Conservation (phyloP, 1,139 yeast species). For the Kurtzmaniella quercitrusa region DNA sequence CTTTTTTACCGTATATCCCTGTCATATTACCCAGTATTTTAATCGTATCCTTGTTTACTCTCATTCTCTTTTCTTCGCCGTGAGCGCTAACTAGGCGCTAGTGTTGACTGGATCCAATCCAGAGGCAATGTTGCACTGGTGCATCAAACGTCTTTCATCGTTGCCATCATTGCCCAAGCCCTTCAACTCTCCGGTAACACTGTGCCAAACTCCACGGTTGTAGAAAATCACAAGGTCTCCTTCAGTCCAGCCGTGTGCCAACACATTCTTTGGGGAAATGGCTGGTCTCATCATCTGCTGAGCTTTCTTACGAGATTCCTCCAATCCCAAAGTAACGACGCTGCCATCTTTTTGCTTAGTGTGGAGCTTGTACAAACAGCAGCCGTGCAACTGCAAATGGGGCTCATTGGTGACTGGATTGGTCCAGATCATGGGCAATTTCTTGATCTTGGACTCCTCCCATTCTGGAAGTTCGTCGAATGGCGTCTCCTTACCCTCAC, state of each 20-base stretch:
- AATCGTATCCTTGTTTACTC: not conserved
- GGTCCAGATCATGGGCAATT: slow-evolving; percentile 84
- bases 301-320: slow-evolving; percentile 66
- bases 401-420: slow-evolving; percentile 83
- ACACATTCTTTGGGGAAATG: slow-evolving; percentile 66
- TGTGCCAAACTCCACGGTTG: slow-evolving; percentile 86
- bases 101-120: slow-evolving; percentile 56
- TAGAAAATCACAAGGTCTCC: slow-evolving; percentile 84
- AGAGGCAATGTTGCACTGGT: slow-evolving; percentile 87
- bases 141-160: slow-evolving; percentile 81
- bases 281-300: slow-evolving; percentile 80
- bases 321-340: slow-evolving; percentile 47
- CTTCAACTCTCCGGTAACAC: slow-evolving; percentile 82
- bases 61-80: too few relatives aligned
- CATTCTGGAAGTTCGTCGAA: slow-evolving; percentile 71
- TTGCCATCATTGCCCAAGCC: slow-evolving; percentile 41
- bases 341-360: slow-evolving; percentile 54
- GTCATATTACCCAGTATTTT: too few relatives aligned
- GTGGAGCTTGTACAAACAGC: slow-evolving; percentile 68
- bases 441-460: slow-evolving; percentile 73
- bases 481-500: slow-evolving; percentile 68
- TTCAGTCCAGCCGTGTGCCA: slow-evolving; percentile 76
- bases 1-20: too few relatives aligned
- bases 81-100: too few relatives aligned
- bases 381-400: slow-evolving; percentile 82